Conservation (phyloP, 2,329 filamentous ascomycete species). For the Colletotrichum noveboracense region DNA sequence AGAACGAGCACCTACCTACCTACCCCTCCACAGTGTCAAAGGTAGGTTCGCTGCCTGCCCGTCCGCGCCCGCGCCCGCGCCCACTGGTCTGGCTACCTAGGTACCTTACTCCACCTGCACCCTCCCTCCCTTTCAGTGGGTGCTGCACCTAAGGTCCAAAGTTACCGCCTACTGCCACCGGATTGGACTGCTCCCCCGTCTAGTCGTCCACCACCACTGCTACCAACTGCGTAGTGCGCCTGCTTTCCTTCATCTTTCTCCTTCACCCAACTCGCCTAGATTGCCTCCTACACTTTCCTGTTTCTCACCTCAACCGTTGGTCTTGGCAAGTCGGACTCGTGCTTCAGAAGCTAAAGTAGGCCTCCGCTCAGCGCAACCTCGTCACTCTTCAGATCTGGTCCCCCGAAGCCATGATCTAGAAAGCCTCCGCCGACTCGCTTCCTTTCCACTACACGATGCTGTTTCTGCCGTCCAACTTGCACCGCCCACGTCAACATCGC, state of each 20-base stretch:
- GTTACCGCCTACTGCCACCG: not conserved
- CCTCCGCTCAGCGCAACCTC: constrained; percentile 2
- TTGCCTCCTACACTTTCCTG: not conserved
- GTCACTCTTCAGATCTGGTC: constrained; percentile 4
- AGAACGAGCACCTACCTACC: not conserved
- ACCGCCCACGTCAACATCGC: constrained; percentile 23
- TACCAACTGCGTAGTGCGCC: not conserved
- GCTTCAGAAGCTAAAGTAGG: constrained; percentile 12
- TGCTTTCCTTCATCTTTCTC: not conserved
- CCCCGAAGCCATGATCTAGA: constrained; percentile 26
- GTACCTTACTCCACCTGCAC: not conserved
- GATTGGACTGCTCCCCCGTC: not conserved
- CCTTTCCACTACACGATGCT: constrained; percentile 28
- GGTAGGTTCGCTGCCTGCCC: not conserved
- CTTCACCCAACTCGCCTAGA: not conserved
- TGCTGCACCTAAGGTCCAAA: not conserved
- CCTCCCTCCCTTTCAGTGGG: not conserved
- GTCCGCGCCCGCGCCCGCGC: not conserved
- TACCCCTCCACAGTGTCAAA: constrained; percentile 1
- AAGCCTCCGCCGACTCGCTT: not conserved
- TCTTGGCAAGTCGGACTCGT: constrained; percentile 19
- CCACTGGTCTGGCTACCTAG: not conserved
- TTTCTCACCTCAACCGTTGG: not conserved
- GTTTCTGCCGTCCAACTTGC: constrained; percentile 25
- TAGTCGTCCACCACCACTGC: not conserved